Percentiles rank a stretch among this genome's conserved stretches.
phyloP scores from a whole-genome alignment of 139 green algal genomes.

The Chlamydomonas sp. region DNA sequence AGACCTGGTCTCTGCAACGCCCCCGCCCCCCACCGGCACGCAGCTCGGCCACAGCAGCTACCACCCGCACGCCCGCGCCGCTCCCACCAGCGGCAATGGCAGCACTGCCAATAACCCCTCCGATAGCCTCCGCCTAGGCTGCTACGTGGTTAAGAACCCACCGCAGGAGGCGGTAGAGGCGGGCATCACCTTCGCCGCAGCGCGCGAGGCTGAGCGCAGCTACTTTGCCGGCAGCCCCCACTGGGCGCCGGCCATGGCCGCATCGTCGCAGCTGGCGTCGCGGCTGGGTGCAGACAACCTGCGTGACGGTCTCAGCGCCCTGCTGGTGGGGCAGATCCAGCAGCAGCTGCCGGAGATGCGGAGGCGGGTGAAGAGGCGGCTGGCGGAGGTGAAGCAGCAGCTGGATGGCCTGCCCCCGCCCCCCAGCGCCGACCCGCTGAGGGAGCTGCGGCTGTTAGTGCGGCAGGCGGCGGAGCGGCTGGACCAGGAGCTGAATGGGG shows the following conservation, averaged over 20 bases:
- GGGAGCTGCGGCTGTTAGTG: no score
- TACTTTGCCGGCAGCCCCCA: constrained; percentile 10
- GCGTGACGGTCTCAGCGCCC: background rate
- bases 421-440: no score
- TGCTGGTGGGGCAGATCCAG: constrained; percentile 6
- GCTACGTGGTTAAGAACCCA: constrained; percentile 38
- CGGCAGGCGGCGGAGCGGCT: no score
- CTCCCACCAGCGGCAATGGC: background rate
- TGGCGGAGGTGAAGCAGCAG: background rate
- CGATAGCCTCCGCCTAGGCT: constrained; percentile 31
- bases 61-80: background rate
- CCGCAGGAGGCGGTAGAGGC: constrained; percentile 14
- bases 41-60: background rate
- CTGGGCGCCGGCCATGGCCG: background rate
- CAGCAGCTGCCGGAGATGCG: constrained; percentile 3
- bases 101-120: background rate
- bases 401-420: background rate
- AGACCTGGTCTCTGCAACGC: background rate
- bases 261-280: background rate
- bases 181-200: constrained; percentile 9
- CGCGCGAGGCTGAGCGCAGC: background rate
- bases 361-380: background rate
- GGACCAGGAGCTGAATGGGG: no score
- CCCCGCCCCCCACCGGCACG: no score
- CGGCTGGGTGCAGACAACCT: constrained; percentile 9